Evolutionary conservation across 768 basidiomycete genomes (phyloP), one percentile per base, ranked within the genome.

Genomic region (Boletus rubescentipes): DNA sequence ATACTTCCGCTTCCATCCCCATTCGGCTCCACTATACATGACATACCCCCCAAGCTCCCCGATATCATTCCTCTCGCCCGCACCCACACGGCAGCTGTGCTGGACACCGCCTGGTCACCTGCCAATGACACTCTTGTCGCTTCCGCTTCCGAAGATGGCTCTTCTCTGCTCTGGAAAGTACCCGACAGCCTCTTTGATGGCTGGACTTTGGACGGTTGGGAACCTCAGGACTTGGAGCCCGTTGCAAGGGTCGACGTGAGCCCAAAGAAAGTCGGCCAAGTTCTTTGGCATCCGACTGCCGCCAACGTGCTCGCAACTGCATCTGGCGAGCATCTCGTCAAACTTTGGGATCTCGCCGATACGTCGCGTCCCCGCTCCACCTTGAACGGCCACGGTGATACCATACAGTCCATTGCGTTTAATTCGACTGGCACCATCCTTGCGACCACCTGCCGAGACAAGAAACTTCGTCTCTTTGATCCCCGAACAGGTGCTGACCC

Each of bases 51-150:
- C 67, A 95, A 91, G 72, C 79, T 98, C 18, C 97, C 95, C 2
- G 97, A 99, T 67, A 84, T 88, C 58, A 78, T 98, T 37, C 97
- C 97, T 1, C 81, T 98, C 51, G 93, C 92, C 16, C 86, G 96
- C 51, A 90, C 87, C 30, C 89, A 91, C 70, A 86, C 87, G 2
- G 89, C 85, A 2, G 76, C 89, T 23, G 89, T 93, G 30, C 88
- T 98, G 35, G 96, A 98, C 73, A 98, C 96, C 0, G 91, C 90
- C 66, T 98, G 94, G 93, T 92, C 90, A 0, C 95, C 94, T 0
- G 93, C 96, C 69, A 87, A 94, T 65, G 96, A 98, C 72, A 77
- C 81, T 7, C 77, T 96, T 63, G 89, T 97, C 61, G 96, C 90
- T 2, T 95, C 93, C 1, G 92, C 82, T 15, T 93, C 89, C 44